A percentile compares a stretch with the other conserved stretches of the same genome.
phyloP scores from a whole-genome alignment of 2,329 filamentous ascomycete species.

The Trichoderma polysporum region DNA sequence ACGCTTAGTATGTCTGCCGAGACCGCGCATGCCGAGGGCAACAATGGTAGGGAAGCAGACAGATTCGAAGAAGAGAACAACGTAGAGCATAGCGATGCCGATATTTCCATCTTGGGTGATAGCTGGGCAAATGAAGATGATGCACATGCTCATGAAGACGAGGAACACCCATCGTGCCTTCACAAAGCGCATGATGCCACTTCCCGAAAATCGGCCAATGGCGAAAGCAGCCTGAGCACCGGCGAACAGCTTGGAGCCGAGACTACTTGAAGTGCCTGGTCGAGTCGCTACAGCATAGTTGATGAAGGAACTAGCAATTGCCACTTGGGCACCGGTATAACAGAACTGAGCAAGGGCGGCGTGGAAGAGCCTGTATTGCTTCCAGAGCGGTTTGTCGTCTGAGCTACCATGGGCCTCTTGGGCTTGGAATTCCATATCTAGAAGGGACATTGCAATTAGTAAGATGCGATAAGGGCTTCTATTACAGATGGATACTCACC shows the following conservation, averaged over 20 bases:
- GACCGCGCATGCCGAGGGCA: constrained; percentile 70
- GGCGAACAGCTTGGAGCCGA: constrained; percentile 67
- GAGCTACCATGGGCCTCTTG: constrained; percentile 52
- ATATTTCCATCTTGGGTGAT: constrained; percentile 47
- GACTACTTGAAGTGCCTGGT: constrained; percentile 47
- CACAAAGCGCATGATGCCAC: constrained; percentile 64
- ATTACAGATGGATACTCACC: constrained; percentile 28
- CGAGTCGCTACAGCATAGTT: constrained; percentile 68
- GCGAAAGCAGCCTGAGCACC: constrained; percentile 74
- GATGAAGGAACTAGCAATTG: constrained; percentile 68
- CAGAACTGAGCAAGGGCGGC: constrained; percentile 75
- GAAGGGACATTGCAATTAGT: constrained; percentile 26
- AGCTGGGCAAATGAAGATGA: constrained; percentile 59
- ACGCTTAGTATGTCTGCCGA: constrained; percentile 75
- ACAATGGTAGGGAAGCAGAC: constrained; percentile 82
- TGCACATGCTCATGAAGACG: constrained; percentile 60
- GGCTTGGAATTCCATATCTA: constrained; percentile 65
- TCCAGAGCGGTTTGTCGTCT: constrained; percentile 61
- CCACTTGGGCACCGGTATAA: constrained; percentile 72
- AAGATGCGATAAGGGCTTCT: not conserved
- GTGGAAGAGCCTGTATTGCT: constrained; percentile 75
- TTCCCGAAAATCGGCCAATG: constrained; percentile 68
- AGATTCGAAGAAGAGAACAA: constrained; percentile 75
- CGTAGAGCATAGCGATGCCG: constrained; percentile 62
- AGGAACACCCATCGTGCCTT: constrained; percentile 68